A percentile compares a stretch with the other conserved stretches of the same genome.
These are phyloP conservation scores for Pterulicium gracile DNA, from an alignment of 1,284 basidiomycete genomes.

Conservation along the genomic window DNA sequence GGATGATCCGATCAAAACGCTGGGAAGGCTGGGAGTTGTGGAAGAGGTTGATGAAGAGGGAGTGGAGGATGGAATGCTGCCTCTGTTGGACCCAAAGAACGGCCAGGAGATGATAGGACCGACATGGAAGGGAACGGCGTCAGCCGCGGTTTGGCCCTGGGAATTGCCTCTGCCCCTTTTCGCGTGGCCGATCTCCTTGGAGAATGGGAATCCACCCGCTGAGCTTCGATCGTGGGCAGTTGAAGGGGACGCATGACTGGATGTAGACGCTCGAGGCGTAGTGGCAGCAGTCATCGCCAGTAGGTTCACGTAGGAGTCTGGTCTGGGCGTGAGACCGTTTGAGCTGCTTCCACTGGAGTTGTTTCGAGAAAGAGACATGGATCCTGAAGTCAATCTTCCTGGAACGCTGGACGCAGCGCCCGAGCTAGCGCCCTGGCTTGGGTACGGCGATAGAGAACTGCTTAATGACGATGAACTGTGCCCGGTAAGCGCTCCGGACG, in stretches of 20 bases:
- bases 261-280: too few relatives aligned
- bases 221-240: too few relatives aligned
- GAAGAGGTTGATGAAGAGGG: too few relatives aligned
- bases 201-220: too few relatives aligned
- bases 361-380: too few relatives aligned
- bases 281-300: too few relatives aligned
- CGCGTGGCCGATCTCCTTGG: neutral
- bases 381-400: too few relatives aligned
- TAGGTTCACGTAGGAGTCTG: neutral
- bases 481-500: neutral
- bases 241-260: too few relatives aligned
- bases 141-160: neutral
- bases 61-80: conserved; percentile 52
- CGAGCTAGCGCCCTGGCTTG: neutral
- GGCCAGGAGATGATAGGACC: conserved; percentile 80
- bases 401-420: neutral
- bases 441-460: neutral
- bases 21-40: too few relatives aligned
- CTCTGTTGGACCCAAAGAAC: conserved; percentile 73
- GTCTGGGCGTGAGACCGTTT: neutral
- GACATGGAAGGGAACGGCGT: conserved; percentile 37
- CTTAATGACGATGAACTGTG: neutral
- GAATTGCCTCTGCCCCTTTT: neutral
- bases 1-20: too few relatives aligned
- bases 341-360: neutral